phyloP scores from a whole-genome alignment of 1,139 yeast genomes.

The Geotrichum klebahnii region DNA sequence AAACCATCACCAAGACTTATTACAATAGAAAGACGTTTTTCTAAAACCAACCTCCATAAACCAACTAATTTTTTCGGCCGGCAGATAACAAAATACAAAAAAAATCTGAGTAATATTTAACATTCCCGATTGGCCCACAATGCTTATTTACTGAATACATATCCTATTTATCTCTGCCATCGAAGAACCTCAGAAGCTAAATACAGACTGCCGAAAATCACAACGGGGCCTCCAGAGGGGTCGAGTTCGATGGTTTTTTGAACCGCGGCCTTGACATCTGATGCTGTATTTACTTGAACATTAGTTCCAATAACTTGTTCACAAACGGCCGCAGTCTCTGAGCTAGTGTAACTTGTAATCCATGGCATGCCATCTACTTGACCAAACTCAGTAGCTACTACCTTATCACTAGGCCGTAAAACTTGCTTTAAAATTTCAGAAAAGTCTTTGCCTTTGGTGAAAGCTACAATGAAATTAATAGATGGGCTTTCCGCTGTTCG shows the following conservation, averaged over 20 bases:
- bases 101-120: too few relatives aligned
- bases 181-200: slow-evolving; percentile 16
- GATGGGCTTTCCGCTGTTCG: slow-evolving; percentile 36
- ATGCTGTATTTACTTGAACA: neutral
- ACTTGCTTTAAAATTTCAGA: slow-evolving; percentile 51
- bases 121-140: too few relatives aligned
- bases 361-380: slow-evolving; percentile 89
- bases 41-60: too few relatives aligned
- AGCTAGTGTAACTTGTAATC: slow-evolving; percentile 54
- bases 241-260: neutral
- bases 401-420: slow-evolving; percentile 48
- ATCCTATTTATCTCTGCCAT: slow-evolving; percentile 10
- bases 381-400: slow-evolving; percentile 61
- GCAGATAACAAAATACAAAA: too few relatives aligned
- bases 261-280: slow-evolving; percentile 6
- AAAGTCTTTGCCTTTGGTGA: slow-evolving; percentile 69
- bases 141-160: neutral
- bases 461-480: slow-evolving; percentile 63
- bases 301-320: slow-evolving; percentile 8
- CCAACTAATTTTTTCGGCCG: too few relatives aligned
- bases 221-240: neutral
- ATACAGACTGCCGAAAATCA: slow-evolving; percentile 20
- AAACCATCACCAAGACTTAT: too few relatives aligned
- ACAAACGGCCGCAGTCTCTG: slow-evolving; percentile 38
- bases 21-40: too few relatives aligned